Conservation (phyloP, 768 basidiomycete genomes). For the Dioszegia crocea region DNA sequence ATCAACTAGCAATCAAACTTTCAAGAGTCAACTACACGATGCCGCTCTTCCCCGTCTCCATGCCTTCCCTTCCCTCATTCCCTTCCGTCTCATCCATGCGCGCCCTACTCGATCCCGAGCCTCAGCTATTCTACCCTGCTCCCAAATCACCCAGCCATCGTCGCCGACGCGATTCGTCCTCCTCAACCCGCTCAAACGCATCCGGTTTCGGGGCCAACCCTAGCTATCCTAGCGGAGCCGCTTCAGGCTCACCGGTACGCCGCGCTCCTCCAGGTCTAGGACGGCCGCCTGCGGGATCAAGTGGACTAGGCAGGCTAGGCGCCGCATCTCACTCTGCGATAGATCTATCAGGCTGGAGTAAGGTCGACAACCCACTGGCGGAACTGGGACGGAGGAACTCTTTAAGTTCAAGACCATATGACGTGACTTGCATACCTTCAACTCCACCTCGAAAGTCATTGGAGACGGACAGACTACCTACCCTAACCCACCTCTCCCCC, state of each 20-base stretch:
- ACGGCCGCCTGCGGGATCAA: too few relatives aligned
- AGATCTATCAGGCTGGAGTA: constrained; percentile 2
- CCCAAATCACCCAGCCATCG: not conserved
- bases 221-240: not conserved
- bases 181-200: constrained; percentile 1
- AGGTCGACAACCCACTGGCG: constrained; percentile 1
- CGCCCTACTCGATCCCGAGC: constrained; percentile 2
- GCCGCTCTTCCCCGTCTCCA: constrained; percentile 4
- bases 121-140: constrained; percentile 12
- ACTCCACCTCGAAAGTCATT: not conserved
- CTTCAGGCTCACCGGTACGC: not conserved
- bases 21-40: too few relatives aligned
- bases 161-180: not conserved
- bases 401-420: not conserved
- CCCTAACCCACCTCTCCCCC: not conserved
- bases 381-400: constrained; percentile 5
- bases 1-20: too few relatives aligned
- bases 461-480: not conserved
- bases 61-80: constrained; percentile 2
- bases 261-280: not conserved
- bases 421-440: not conserved
- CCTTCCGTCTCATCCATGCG: constrained; percentile 8
- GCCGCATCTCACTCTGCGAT: not conserved
- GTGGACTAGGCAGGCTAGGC: not conserved
- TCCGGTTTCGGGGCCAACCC: not conserved